Evolutionary conservation across 352 stramenopile genomes (phyloP).

Genomic region (Phytopythium aichiense): DNA sequence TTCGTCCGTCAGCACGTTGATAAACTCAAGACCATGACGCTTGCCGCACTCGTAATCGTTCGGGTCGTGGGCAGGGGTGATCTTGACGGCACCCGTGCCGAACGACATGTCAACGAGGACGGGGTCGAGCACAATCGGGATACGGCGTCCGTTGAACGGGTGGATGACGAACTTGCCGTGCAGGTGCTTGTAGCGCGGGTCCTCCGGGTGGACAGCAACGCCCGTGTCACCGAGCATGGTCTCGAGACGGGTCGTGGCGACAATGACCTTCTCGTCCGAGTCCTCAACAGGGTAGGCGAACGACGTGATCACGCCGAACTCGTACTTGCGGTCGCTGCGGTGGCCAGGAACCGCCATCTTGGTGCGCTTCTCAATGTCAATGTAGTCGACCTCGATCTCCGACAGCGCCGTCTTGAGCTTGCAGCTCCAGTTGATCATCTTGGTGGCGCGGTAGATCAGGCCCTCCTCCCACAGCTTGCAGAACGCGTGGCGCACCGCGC

Average conservation of each 20-base stretch:
- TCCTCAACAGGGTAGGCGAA: constrained; percentile 97
- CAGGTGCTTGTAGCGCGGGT: constrained; percentile 97
- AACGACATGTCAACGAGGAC: constrained; percentile 99
- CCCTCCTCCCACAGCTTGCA: constrained; percentile 90
- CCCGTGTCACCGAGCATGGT: constrained; percentile 99
- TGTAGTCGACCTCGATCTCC: constrained; percentile 98
- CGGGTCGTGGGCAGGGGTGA: constrained; percentile 98
- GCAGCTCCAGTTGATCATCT: constrained; percentile 99
- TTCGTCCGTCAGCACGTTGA: constrained; percentile 96
- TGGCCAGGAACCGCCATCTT: constrained; percentile 96
- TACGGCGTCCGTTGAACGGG: constrained; percentile 96
- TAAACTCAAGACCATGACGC: constrained; percentile 96
- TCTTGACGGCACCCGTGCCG: constrained; percentile 98
- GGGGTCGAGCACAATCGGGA: constrained; percentile 96
- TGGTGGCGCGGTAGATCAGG: constrained; percentile 97
- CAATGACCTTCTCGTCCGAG: constrained; percentile 72
- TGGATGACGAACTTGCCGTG: constrained; percentile 98
- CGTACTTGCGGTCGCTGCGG: constrained; percentile 94
- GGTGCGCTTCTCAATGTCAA: constrained; percentile 96
- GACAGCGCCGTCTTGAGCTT: constrained; percentile 95
- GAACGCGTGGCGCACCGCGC: constrained; percentile 97
- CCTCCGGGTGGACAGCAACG: constrained; percentile 98
- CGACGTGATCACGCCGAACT: constrained; percentile 98
- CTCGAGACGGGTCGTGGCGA: constrained; percentile 96
- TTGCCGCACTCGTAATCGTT: constrained; percentile 99